These are phyloP conservation scores for Podospora fimiseda DNA, from an alignment of 495 filamentous ascomycete species.

Conservation along the genomic window DNA sequence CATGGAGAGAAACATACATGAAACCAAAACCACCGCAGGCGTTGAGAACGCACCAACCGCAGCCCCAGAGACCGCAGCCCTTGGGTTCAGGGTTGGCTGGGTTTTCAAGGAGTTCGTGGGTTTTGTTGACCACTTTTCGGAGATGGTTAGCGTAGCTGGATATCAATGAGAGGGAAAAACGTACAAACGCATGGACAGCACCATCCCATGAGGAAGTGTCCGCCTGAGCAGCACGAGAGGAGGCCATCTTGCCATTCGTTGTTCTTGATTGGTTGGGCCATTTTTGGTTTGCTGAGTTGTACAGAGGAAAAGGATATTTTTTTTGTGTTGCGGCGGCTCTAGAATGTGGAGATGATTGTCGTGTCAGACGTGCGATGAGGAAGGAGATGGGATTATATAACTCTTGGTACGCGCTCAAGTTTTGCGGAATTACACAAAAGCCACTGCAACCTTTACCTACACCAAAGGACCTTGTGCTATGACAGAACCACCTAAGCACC, in stretches of 20 bases:
- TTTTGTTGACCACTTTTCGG: constrained; percentile 37
- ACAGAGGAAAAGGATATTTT: no score
- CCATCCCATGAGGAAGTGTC: constrained; percentile 34
- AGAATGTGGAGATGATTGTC: neutral
- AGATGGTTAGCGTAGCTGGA: neutral
- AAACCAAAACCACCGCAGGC: constrained; percentile 27
- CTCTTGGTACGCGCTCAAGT: no score
- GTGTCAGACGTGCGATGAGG: neutral
- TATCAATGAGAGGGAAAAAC: constrained; percentile 8
- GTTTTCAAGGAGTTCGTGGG: constrained; percentile 10
- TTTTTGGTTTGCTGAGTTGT: neutral
- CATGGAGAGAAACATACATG: constrained; percentile 21
- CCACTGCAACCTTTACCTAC: no score
- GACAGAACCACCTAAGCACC: no score
- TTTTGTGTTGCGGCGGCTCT: neutral
- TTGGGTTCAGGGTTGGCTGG: constrained; percentile 18
- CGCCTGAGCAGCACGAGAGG: constrained; percentile 31
- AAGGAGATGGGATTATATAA: no score
- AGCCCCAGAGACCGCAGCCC: constrained; percentile 42
- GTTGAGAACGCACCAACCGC: constrained; percentile 24
- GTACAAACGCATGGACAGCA: constrained; percentile 48
- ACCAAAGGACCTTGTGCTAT: no score
- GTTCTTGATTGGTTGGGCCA: neutral
- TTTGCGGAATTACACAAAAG: no score
- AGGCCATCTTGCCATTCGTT: constrained; percentile 30